A percentile compares a stretch with the other conserved stretches of the same genome.
Evolutionary conservation across 1,139 yeast species (phyloP).

Genomic region (Zhuliangozyma blackwelliae): DNA sequence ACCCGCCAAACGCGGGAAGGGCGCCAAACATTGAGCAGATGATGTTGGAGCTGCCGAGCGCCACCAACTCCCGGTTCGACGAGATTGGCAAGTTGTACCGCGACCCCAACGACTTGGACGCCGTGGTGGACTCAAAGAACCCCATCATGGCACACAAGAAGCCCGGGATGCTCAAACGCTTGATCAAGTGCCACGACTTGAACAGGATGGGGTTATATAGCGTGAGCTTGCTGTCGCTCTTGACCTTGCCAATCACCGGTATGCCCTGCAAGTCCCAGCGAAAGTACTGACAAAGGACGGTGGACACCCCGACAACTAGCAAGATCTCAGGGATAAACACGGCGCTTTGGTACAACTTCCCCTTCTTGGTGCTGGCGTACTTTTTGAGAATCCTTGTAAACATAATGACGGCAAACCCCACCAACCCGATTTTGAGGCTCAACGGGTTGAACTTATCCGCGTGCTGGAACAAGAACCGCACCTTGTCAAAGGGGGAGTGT

Average conservation of each 20-base stretch:
- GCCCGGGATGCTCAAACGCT: slow-evolving; percentile 49
- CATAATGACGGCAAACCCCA: slow-evolving; percentile 44
- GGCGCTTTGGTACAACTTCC: slow-evolving; percentile 19
- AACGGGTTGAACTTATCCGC: slow-evolving; percentile 42
- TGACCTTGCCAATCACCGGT: slow-evolving; percentile 65
- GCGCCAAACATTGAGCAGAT: slow-evolving; percentile 70
- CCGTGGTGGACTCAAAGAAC: slow-evolving; percentile 90
- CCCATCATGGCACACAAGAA: slow-evolving; percentile 85
- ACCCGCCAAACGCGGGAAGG: slow-evolving; percentile 93
- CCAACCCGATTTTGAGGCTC: slow-evolving; percentile 50
- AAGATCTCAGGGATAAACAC: slow-evolving; percentile 80
- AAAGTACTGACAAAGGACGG: slow-evolving; percentile 49
- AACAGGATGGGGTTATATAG: slow-evolving; percentile 33
- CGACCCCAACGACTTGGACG: slow-evolving; percentile 75
- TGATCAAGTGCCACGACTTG: slow-evolving; percentile 29
- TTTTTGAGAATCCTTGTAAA: slow-evolving; percentile 41
- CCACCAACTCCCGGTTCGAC: slow-evolving; percentile 73
- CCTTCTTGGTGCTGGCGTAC: slow-evolving; percentile 14
- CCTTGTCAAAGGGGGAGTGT: slow-evolving; percentile 74
- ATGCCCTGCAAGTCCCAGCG: slow-evolving; percentile 61
- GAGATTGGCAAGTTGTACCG: slow-evolving; percentile 64
- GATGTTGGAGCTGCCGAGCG: slow-evolving; percentile 75
- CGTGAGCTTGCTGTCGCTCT: slow-evolving; percentile 20
- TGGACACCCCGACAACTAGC: slow-evolving; percentile 62
- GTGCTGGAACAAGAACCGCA: slow-evolving; percentile 48